Evolutionary conservation across 352 stramenopile genomes (phyloP).

Genomic region (Phytopythium ostracodes): DNA sequence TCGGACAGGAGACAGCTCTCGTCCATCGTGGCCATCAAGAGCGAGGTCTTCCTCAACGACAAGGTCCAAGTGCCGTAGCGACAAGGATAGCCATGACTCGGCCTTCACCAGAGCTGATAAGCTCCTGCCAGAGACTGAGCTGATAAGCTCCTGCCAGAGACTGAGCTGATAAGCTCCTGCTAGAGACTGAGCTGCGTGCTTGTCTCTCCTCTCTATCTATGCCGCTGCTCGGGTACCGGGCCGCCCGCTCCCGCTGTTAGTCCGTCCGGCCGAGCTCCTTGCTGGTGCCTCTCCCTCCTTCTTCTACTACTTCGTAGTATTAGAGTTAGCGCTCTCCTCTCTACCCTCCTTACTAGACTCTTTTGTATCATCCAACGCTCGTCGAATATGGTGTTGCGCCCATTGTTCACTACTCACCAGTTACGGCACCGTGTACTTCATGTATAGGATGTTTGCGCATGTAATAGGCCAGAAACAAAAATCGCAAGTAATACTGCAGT

Average conservation of each 20-base stretch:
- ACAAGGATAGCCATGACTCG: not conserved
- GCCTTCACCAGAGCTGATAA: not conserved
- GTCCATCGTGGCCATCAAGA: conserved; percentile 80
- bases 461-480: not conserved
- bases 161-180: not conserved
- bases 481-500: no score
- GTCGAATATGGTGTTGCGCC: not conserved
- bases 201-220: not conserved
- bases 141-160: not conserved
- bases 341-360: not conserved
- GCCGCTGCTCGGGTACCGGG: no score
- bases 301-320: not conserved
- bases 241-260: not conserved
- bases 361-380: not conserved
- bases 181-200: not conserved
- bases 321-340: not conserved
- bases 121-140: not conserved
- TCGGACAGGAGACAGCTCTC: conserved; percentile 71
- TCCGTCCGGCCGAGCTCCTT: not conserved
- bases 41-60: conserved; percentile 71
- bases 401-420: not conserved
- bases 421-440: not conserved
- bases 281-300: not conserved
- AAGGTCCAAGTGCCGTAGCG: conserved; percentile 44
- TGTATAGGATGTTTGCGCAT: not conserved